These are phyloP conservation scores for Reutealis trisperma DNA, from an alignment of 345 rosid species.

Conservation along the genomic window DNA sequence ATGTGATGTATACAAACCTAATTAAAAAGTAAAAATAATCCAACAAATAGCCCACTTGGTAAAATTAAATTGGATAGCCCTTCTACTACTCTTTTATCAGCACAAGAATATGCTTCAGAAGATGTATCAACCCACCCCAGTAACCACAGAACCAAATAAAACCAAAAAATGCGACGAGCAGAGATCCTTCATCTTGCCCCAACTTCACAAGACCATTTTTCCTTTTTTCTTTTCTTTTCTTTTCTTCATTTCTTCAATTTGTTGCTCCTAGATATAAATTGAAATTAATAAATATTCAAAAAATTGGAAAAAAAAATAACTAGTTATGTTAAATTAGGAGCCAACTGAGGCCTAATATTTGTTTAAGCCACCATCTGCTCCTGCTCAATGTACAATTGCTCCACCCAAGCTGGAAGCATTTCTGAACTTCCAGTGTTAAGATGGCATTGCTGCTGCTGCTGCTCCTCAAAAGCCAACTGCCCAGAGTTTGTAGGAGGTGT, in stretches of 20 bases:
- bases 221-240: slow-evolving; percentile 9
- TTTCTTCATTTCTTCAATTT: slow-evolving; percentile 5
- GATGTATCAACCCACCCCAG: not conserved
- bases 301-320: slow-evolving; percentile 30
- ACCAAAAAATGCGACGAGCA: slow-evolving; percentile 10
- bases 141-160: not conserved
- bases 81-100: not conserved
- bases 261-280: slow-evolving; percentile 20
- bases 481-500: slow-evolving; percentile 27
- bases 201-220: not conserved
- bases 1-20: slow-evolving; percentile 20
- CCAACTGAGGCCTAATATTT: slow-evolving; percentile 20
- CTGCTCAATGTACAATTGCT: slow-evolving; percentile 75
- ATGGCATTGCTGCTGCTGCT: slow-evolving; percentile 42
- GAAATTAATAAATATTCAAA: slow-evolving; percentile 32
- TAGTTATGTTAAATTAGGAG: slow-evolving; percentile 41
- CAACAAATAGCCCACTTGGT: slow-evolving; percentile 15
- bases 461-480: slow-evolving; percentile 36
- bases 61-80: not conserved
- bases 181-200: slow-evolving; percentile 29
- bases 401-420: slow-evolving; percentile 65
- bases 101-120: slow-evolving; percentile 10
- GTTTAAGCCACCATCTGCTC: slow-evolving; percentile 73
- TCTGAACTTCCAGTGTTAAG: slow-evolving; percentile 36
- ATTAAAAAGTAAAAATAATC: slow-evolving; percentile 4